These are phyloP conservation scores for Tricholoma saponaceum DNA, from an alignment of 768 basidiomycete species.

Conservation along the genomic window DNA sequence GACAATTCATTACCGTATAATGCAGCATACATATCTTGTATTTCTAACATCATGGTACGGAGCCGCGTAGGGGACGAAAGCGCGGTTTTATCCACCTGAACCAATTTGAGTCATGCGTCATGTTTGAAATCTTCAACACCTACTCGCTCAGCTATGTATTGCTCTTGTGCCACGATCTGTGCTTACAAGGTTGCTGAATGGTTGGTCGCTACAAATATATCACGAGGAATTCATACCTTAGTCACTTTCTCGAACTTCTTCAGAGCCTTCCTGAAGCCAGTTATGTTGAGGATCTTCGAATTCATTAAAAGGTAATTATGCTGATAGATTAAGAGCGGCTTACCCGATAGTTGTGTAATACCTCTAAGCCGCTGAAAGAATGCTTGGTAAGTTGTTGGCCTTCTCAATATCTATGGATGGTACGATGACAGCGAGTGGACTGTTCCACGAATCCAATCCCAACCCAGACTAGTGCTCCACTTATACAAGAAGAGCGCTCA, in stretches of 20 bases:
- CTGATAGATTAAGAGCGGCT: slow-evolving; percentile 11
- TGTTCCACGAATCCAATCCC: neutral
- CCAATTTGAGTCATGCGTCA: neutral
- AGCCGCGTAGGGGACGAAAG: slow-evolving; percentile 65
- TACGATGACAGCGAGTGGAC: neutral
- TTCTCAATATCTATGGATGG: neutral
- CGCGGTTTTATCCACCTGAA: slow-evolving; percentile 59
- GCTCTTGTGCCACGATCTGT: slow-evolving; percentile 64
- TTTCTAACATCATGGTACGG: slow-evolving; percentile 61
- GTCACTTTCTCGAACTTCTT: slow-evolving; percentile 86
- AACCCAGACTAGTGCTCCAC: neutral
- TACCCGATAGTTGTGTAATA: slow-evolving; percentile 87
- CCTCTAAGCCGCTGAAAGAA: slow-evolving; percentile 60
- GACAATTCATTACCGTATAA: slow-evolving; percentile 61
- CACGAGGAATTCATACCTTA: slow-evolving; percentile 35
- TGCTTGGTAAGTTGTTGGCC: neutral
- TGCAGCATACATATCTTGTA: slow-evolving; percentile 64
- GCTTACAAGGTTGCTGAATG: neutral
- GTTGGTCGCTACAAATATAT: neutral
- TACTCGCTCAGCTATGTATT: slow-evolving; percentile 82
- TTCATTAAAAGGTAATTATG: neutral
- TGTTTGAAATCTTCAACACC: neutral
- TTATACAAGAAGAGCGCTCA: neutral
- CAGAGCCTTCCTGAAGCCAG: slow-evolving; percentile 83
- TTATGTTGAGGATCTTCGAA: slow-evolving; percentile 75